Percentiles rank a stretch among this genome's conserved stretches.
These are phyloP conservation scores for Lentinus polychrous DNA, from an alignment of 1,284 basidiomycete species.

Conservation along the genomic window DNA sequence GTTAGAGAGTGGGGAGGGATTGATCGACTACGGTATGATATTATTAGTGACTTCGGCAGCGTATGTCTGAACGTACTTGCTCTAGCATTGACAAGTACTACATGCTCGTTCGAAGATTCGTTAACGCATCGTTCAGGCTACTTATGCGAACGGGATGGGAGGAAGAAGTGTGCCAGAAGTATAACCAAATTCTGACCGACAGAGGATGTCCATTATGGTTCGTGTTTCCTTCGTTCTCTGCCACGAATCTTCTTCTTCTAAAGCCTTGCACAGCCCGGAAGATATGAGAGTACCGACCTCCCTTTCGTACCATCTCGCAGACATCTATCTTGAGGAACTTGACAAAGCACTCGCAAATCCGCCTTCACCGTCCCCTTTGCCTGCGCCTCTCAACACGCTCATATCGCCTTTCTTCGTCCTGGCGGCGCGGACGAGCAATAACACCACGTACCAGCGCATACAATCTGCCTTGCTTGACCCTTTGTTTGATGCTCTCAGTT, in stretches of 20 bases:
- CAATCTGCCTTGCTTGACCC: constrained; percentile 61
- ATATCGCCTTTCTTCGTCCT: constrained; percentile 65
- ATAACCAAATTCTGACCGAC: constrained; percentile 60
- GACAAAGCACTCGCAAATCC: constrained; percentile 54
- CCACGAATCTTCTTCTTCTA: constrained; percentile 4
- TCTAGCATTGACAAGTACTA: constrained; percentile 94
- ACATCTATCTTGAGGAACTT: constrained; percentile 89
- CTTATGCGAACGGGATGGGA: constrained; percentile 73
- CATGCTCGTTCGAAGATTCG: constrained; percentile 86
- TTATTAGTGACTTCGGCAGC: no score
- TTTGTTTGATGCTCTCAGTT: constrained; percentile 43
- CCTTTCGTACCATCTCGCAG: constrained; percentile 80
- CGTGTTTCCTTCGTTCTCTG: constrained; percentile 16
- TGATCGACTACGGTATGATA: constrained; percentile 76
- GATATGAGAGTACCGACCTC: constrained; percentile 75
- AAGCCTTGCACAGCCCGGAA: constrained; percentile 46
- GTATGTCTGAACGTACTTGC: not conserved
- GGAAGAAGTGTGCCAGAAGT: constrained; percentile 41
- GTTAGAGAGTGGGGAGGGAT: constrained; percentile 91
- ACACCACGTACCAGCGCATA: constrained; percentile 62
- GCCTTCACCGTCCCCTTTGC: constrained; percentile 21
- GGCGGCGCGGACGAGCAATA: constrained; percentile 58
- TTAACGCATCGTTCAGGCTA: constrained; percentile 80
- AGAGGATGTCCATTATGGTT: constrained; percentile 77
- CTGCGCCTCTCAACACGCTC: constrained; percentile 53